These are phyloP conservation scores for Chlamydomonas incerta DNA, from an alignment of 139 green algal genomes.

Conservation along the genomic window DNA sequence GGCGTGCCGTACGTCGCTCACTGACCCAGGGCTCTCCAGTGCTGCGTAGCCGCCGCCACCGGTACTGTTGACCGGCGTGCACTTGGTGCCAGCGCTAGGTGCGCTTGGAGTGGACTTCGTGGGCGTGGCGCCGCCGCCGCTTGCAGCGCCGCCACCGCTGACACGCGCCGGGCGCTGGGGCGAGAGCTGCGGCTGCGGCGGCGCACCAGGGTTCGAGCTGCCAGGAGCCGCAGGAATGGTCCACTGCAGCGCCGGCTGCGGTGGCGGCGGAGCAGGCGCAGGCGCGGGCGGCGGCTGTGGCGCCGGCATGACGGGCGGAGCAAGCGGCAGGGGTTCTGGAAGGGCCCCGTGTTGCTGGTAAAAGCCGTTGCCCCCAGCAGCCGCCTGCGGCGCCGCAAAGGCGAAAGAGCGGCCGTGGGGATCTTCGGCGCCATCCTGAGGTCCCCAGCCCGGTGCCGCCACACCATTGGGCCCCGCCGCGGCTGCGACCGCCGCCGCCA, in stretches of 20 bases:
- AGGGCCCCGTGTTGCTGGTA: too few relatives aligned
- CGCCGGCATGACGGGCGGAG: neutral
- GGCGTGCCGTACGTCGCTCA: neutral
- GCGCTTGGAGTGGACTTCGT: too few relatives aligned
- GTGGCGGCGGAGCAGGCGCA: too few relatives aligned
- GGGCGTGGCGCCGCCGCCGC: too few relatives aligned
- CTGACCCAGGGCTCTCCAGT: slow-evolving; percentile 14
- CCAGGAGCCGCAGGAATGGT: neutral
- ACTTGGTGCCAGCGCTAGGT: too few relatives aligned
- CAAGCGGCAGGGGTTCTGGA: neutral
- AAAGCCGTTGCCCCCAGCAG: too few relatives aligned
- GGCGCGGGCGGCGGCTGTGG: neutral
- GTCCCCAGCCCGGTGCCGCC: too few relatives aligned
- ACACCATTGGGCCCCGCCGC: neutral
- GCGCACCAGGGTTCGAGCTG: neutral
- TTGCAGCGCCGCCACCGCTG: too few relatives aligned
- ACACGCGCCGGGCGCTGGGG: too few relatives aligned
- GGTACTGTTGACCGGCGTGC: too few relatives aligned
- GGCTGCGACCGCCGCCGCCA: neutral
- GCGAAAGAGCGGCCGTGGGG: slow-evolving; percentile 5
- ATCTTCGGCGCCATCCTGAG: too few relatives aligned
- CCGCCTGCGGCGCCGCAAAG: neutral
- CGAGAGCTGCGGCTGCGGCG: too few relatives aligned
- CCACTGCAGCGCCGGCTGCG: slow-evolving; percentile 13
- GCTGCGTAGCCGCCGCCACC: neutral